phyloP scores from a whole-genome alignment of 1,284 basidiomycete genomes.

The Wolfiporia cocos region DNA sequence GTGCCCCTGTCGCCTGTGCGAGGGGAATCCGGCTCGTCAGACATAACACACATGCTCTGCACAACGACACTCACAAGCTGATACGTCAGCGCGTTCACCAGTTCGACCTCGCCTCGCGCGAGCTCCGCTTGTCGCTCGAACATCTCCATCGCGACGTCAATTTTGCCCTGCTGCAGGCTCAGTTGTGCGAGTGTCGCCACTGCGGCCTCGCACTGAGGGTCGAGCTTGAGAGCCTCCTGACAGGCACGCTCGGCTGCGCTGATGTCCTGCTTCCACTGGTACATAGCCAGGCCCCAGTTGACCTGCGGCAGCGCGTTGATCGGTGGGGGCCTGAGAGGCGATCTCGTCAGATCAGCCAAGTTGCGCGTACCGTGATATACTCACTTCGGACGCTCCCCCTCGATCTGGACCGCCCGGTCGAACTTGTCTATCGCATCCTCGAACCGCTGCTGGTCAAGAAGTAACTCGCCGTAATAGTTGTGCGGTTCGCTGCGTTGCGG shows the following conservation, averaged over 20 bases:
- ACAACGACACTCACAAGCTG: slow-evolving; percentile 54
- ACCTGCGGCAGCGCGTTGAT: slow-evolving; percentile 89
- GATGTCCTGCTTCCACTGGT: slow-evolving; percentile 95
- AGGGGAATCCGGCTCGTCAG: slow-evolving; percentile 3
- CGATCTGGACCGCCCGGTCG: slow-evolving; percentile 88
- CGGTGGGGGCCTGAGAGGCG: slow-evolving; percentile 44
- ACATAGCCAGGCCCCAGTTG: slow-evolving; percentile 95
- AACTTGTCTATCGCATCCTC: slow-evolving; percentile 94
- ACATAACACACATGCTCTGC: slow-evolving; percentile 2
- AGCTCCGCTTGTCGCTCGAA: slow-evolving; percentile 84
- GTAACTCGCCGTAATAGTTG: slow-evolving; percentile 94
- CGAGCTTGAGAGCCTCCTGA: slow-evolving; percentile 81
- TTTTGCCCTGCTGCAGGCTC: slow-evolving; percentile 86
- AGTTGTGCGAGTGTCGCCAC: slow-evolving; percentile 95
- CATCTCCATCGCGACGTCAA: slow-evolving; percentile 83
- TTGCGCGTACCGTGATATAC: too few species aligned
- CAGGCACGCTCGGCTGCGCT: slow-evolving; percentile 81
- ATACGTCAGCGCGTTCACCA: slow-evolving; percentile 86
- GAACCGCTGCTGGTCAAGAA: slow-evolving; percentile 90
- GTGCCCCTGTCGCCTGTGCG: slow-evolving; percentile 69
- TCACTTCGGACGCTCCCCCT: slow-evolving; percentile 79
- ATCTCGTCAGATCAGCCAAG: too few species aligned
- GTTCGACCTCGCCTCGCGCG: slow-evolving; percentile 88
- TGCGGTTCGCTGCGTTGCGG: slow-evolving; percentile 80
- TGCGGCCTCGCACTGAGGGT: slow-evolving; percentile 94